Percentiles rank a stretch among this genome's conserved stretches.
Conservation (phyloP, 371 early-diverging fungal genomes). For the Lichtheimia ramosa region DNA sequence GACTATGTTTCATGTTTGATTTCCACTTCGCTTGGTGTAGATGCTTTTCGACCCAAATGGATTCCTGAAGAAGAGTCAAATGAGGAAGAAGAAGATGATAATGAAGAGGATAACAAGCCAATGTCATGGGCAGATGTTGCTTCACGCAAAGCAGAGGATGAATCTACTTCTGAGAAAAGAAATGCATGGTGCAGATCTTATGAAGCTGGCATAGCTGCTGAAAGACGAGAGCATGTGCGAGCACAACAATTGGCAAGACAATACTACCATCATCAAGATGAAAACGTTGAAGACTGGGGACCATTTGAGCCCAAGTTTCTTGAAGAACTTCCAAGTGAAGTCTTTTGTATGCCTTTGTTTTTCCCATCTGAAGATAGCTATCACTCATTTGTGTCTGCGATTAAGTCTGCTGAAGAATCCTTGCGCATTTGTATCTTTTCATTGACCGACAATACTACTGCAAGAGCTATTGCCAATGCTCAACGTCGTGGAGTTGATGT, state of each 20-base stretch:
- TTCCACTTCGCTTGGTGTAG: constrained; percentile 16
- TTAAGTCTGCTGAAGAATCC: constrained; percentile 48
- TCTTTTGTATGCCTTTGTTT: constrained; percentile 54
- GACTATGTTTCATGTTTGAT: constrained; percentile 12
- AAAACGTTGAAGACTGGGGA: constrained; percentile 14
- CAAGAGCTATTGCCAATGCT: constrained; percentile 49
- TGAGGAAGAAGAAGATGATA: constrained; percentile 14
- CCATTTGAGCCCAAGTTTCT: constrained; percentile 16
- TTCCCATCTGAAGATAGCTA: constrained; percentile 48
- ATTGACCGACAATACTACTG: constrained; percentile 58
- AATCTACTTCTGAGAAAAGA: constrained; percentile 1
- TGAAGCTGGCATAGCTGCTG: constrained; percentile 12
- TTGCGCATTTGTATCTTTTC: constrained; percentile 58
- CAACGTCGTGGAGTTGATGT: constrained; percentile 58
- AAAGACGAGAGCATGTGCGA: constrained; percentile 15
- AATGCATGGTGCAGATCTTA: constrained; percentile 11
- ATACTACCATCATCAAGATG: constrained; percentile 8
- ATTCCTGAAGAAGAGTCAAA: constrained; percentile 11
- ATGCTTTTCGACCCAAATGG: constrained; percentile 11
- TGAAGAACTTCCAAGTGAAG: constrained; percentile 12
- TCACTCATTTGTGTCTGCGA: constrained; percentile 45
- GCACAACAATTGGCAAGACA: constrained; percentile 9
- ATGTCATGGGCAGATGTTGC: constrained; percentile 37
- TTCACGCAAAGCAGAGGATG: constrained; percentile 13
- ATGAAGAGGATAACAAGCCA: constrained; percentile 12